phyloP scores from a whole-genome alignment of 2,329 filamentous ascomycete genomes.

The Teratosphaeriaceae sp. region DNA sequence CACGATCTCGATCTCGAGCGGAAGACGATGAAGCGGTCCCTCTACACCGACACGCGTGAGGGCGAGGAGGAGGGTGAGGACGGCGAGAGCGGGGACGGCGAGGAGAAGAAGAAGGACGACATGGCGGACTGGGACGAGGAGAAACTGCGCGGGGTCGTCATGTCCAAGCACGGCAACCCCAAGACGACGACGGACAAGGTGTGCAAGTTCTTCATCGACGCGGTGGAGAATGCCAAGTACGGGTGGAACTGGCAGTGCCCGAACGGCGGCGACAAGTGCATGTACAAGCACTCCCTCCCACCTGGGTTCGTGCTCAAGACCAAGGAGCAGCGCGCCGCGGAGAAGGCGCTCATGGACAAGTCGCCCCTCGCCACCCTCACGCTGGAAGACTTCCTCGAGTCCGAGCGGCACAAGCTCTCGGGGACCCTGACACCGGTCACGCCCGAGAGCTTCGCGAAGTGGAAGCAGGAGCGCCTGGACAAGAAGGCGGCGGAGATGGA shows the following conservation, averaged over 20 bases:
- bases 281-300: constrained; percentile 93
- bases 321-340: constrained; percentile 89
- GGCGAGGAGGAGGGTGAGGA: constrained; percentile 55
- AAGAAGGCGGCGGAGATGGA: constrained; percentile 96
- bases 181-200: constrained; percentile 95
- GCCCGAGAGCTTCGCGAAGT: constrained; percentile 85
- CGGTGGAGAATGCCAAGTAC: constrained; percentile 97
- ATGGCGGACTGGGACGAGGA: constrained; percentile 98
- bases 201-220: constrained; percentile 97
- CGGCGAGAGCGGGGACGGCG: constrained; percentile 58
- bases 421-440: constrained; percentile 91
- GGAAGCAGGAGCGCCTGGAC: constrained; percentile 89
- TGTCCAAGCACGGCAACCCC: constrained; percentile 97
- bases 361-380: constrained; percentile 90
- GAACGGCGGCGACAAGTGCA: constrained; percentile 95
- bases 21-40: constrained; percentile 83
- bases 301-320: constrained; percentile 96
- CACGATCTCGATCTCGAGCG: constrained; percentile 86
- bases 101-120: constrained; percentile 76
- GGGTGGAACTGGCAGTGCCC: constrained; percentile 99
- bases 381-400: constrained; percentile 94
- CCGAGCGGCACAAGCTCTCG: constrained; percentile 89
- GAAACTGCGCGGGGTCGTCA: constrained; percentile 80
- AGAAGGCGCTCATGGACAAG: constrained; percentile 95
- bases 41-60: constrained; percentile 79